Evolutionary conservation across 179 eudicot genomes (phyloP).

Genomic region (Corrigiola litoralis): DNA sequence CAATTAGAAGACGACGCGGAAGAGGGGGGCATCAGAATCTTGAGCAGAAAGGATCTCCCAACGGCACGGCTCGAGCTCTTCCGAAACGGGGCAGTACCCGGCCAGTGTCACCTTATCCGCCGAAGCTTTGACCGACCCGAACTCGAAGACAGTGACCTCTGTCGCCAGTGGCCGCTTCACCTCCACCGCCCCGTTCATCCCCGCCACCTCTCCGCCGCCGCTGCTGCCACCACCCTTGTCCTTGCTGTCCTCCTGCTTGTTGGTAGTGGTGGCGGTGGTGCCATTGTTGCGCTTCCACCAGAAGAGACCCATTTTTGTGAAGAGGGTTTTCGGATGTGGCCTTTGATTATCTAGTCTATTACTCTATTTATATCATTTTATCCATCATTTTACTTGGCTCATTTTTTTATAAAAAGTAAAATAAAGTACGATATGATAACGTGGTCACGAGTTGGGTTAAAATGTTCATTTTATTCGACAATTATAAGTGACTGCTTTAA

Average conservation of each 20-base stretch:
- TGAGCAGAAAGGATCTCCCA: slow-evolving; percentile 74
- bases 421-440: no score
- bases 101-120: slow-evolving; percentile 68
- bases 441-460: no score
- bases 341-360: no score
- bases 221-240: no score
- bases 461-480: no score
- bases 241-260: background rate
- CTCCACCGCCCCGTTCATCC: slow-evolving; percentile 58
- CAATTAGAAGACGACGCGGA: slow-evolving; percentile 75
- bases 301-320: slow-evolving; percentile 21
- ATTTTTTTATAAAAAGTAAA: no score
- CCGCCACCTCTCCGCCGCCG: slow-evolving; percentile 22
- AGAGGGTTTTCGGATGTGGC: background rate
- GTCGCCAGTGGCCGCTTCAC: slow-evolving; percentile 29
- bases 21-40: slow-evolving; percentile 66
- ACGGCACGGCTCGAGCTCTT: slow-evolving; percentile 82
- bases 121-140: slow-evolving; percentile 54
- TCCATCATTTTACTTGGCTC: no score
- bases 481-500: no score
- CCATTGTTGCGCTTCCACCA: slow-evolving; percentile 28
- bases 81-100: slow-evolving; percentile 77
- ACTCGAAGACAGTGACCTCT: slow-evolving; percentile 56
- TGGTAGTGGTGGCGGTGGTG: slow-evolving; percentile 2
- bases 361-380: no score